Conservation (phyloP, 164 flowering plant species). For the Annona cherimola region DNA sequence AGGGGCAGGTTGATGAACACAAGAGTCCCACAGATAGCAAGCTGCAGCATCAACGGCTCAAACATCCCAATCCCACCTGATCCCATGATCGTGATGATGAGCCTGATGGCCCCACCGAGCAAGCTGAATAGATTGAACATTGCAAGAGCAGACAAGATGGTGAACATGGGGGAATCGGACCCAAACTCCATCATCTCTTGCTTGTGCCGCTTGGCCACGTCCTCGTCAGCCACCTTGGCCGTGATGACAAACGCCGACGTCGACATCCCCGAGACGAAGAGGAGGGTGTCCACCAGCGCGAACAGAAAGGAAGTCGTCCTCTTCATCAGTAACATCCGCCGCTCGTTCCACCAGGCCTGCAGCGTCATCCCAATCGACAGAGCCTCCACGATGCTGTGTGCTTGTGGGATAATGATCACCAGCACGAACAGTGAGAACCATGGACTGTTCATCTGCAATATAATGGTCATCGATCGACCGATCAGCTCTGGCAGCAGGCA, state of each 20-base stretch:
- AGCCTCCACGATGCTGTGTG: slow-evolving; percentile 38
- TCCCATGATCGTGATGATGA: slow-evolving; percentile 10
- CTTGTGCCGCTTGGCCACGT: slow-evolving; percentile 20
- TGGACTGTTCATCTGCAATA: slow-evolving; percentile 44
- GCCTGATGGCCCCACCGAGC: slow-evolving; percentile 6
- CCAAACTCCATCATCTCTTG: slow-evolving; percentile 33
- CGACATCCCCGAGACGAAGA: slow-evolving; percentile 16
- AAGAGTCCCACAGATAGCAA: slow-evolving; percentile 14
- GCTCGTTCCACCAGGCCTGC: slow-evolving; percentile 25
- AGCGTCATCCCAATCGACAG: slow-evolving; percentile 40
- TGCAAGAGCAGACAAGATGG: slow-evolving; percentile 22
- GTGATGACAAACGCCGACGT: slow-evolving; percentile 20
- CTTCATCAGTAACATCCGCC: slow-evolving; percentile 20
- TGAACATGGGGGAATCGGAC: slow-evolving; percentile 27
- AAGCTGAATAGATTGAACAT: slow-evolving; percentile 21
- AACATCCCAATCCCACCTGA: background rate
- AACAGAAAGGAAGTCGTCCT: slow-evolving; percentile 25
- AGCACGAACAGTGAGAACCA: slow-evolving; percentile 67
- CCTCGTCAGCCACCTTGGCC: slow-evolving; percentile 21
- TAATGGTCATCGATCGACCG: too few relatives aligned
- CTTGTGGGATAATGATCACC: slow-evolving; percentile 25
- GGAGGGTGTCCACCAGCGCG: slow-evolving; percentile 12
- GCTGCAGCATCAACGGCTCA: slow-evolving; percentile 18
- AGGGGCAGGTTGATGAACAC: slow-evolving; percentile 24
- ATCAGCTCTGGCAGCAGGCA: too few relatives aligned